Percentiles rank a stretch among this genome's conserved stretches.
Conservation (phyloP, 2,329 filamentous ascomycete genomes). For the Colletotrichum somersetense region DNA sequence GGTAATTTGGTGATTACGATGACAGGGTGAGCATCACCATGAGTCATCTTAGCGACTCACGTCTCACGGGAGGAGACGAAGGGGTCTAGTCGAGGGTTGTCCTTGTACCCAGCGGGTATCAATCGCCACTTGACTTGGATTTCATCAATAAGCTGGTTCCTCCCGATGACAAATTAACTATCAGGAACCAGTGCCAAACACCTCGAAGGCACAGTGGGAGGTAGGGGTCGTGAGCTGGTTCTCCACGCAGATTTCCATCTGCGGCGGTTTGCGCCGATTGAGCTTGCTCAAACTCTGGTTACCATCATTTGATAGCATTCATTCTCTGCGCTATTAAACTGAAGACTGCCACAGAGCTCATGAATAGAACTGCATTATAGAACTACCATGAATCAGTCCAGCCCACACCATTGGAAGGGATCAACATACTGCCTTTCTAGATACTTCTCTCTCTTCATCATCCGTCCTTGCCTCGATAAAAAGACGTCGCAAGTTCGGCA, state of each 20-base stretch:
- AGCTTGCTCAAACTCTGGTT: too few species aligned
- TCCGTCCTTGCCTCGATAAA: slow-evolving; percentile 96
- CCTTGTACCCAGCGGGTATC: neutral
- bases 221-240: neutral
- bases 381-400: slow-evolving; percentile 71
- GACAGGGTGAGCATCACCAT: too few species aligned
- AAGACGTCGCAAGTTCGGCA: slow-evolving; percentile 94
- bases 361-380: slow-evolving; percentile 96
- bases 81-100: neutral
- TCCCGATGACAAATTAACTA: neutral
- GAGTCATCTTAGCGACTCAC: neutral
- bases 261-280: neutral
- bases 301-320: slow-evolving; percentile 59
- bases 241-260: neutral
- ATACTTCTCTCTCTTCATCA: slow-evolving; percentile 94
- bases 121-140: neutral
- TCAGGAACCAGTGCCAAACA: neutral
- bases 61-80: neutral
- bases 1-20: neutral
- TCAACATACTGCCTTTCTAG: slow-evolving; percentile 83
- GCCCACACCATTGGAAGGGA: slow-evolving; percentile 1
- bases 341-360: slow-evolving; percentile 95
- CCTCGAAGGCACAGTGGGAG: neutral
- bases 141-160: neutral
- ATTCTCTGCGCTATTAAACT: slow-evolving; percentile 93